Evolutionary conservation across 164 flowering plant species (phyloP), one percentile per base, ranked within the genome.

Genomic region (Macadamia integrifolia): DNA sequence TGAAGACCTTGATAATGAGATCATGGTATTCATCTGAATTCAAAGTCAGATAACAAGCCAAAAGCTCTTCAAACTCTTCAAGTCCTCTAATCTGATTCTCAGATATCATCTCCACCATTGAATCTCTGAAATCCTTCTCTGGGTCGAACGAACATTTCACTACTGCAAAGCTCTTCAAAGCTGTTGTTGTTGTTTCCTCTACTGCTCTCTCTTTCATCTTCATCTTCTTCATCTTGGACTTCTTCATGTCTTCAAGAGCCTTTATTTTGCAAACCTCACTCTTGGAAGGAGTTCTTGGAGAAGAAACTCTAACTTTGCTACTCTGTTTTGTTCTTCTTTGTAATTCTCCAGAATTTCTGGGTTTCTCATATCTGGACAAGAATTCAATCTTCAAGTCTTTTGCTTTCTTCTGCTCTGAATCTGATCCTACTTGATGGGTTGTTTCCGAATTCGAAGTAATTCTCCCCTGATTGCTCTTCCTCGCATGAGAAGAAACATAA

Each of bases 61-160:
- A 77, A 69, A 93, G 92, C 31, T 85, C 88, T 74, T 93, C 92
- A 1, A 93, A 85, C 69, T 91, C 91, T 58, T 87, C 86, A 6
- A 88, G 77, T 55, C 32, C 66, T 44, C 71, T 72, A 42, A 91
- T 87, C 55, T 72, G 61, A 59, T 81, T 82, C 77, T 86, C 92
- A 28, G 61, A 35, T 59, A 93, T 91, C 98, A 93, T 93, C 79
- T 93, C 98, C 55, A 86, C 65, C 98, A 93, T 93, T 32, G 98
- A 93, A 32, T 88, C 91, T 68, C 83, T 79, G 77, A 93, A 93
- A 67, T 93, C 98, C 74, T 81, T 69, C 60, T 80, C 80, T 3
- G 96, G 96, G 59, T 89, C 79, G 3, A 67, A 69, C n/a, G 97
- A 91, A 42, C 77, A 70, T 74, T 91, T 93, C 61, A 80, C 89